A percentile compares a stretch with the other conserved stretches of the same genome.
phyloP scores from a whole-genome alignment of 1,284 basidiomycete species.

The Coniophora puteana region DNA sequence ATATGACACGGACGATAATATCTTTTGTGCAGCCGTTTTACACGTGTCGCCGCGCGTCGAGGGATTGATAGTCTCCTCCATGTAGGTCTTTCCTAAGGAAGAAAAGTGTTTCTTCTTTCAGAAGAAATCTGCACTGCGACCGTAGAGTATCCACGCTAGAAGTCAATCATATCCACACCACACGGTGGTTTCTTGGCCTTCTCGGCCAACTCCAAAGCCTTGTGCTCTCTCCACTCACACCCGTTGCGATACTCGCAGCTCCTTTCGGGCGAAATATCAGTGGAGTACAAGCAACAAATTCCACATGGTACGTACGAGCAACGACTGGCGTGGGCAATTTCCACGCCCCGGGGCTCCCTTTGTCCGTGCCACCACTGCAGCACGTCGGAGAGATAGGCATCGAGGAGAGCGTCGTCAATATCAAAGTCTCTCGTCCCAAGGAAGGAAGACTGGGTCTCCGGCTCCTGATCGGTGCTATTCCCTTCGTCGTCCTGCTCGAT shows the following conservation, averaged over 20 bases:
- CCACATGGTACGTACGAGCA: constrained; percentile 56
- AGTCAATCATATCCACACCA: no score
- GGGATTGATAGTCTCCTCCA: no score
- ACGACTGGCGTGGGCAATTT: constrained; percentile 52
- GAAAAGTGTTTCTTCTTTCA: no score
- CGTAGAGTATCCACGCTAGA: no score
- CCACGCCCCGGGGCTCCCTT: constrained; percentile 67
- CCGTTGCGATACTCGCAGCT: constrained; percentile 76
- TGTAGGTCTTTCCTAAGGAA: no score
- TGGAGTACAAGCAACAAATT: constrained; percentile 1
- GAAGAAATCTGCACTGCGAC: no score
- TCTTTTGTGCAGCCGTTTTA: no score
- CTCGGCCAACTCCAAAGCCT: constrained; percentile 42
- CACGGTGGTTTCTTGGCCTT: no score
- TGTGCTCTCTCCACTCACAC: constrained; percentile 82
- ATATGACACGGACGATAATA: no score
- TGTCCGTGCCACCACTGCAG: constrained; percentile 75
- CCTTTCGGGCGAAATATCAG: constrained; percentile 33
- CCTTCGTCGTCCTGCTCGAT: no score
- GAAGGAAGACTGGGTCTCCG: constrained; percentile 41
- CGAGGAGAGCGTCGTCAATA: constrained; percentile 55
- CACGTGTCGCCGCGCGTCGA: no score
- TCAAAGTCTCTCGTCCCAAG: constrained; percentile 66
- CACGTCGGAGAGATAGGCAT: constrained; percentile 51
- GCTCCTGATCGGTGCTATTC: no score